Percentiles rank a stretch among this genome's conserved stretches.
Evolutionary conservation across 2,329 filamentous ascomycete genomes (phyloP).

Genomic region (Aschersonia sp.): DNA sequence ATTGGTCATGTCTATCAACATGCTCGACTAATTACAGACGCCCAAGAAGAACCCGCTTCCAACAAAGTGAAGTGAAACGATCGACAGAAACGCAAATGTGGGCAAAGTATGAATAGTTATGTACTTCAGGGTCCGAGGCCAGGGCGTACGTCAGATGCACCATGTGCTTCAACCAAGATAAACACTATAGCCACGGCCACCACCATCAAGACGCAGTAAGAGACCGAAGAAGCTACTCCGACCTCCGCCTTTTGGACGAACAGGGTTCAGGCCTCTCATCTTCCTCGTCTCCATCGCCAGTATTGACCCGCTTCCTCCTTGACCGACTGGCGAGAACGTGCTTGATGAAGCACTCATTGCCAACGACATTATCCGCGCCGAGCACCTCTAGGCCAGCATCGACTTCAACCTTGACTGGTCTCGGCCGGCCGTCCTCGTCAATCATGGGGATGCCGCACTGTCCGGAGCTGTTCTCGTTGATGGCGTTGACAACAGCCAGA

Average conservation of each 20-base stretch:
- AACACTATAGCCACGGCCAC: no score
- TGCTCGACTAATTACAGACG: no score
- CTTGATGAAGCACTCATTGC: conserved; percentile 15
- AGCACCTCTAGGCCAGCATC: conserved; percentile 29
- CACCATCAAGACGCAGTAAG: no score
- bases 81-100: no score
- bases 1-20: no score
- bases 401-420: conserved; percentile 27
- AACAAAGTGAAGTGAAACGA: no score
- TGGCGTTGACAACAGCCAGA: conserved; percentile 26
- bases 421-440: conserved; percentile 25
- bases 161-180: no score
- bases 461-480: conserved; percentile 26
- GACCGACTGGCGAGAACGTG: conserved; percentile 11
- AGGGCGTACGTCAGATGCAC: no score
- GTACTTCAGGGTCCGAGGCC: no score
- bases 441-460: conserved; percentile 29
- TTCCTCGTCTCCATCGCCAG: conserved; percentile 6
- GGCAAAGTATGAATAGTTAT: no score
- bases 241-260: conserved; percentile 2
- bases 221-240: not conserved
- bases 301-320: conserved; percentile 8
- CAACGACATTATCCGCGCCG: conserved; percentile 29
- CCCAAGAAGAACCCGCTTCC: no score
- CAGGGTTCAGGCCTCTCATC: conserved; percentile 3